phyloP scores from a whole-genome alignment of 164 flowering plant genomes.

The Aristolochia californica region DNA sequence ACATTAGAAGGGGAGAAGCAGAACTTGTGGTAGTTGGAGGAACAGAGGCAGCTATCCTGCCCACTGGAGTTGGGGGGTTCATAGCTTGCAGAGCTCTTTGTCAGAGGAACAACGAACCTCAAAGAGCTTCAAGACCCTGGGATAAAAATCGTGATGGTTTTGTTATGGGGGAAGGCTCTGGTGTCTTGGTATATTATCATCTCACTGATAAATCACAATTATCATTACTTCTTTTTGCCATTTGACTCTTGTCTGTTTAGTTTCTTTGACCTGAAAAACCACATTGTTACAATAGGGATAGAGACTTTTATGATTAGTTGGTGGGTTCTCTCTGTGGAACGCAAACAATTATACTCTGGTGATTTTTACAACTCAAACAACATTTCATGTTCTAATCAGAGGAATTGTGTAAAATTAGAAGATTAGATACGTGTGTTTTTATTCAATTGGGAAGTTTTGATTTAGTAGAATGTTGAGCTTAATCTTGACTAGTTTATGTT shows the following conservation, averaged over 20 bases:
- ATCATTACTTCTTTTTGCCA: neutral
- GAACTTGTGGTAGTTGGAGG: conserved; percentile 19
- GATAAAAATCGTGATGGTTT: conserved; percentile 34
- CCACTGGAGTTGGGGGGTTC: conserved; percentile 37
- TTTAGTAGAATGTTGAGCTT: neutral
- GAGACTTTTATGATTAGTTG: neutral
- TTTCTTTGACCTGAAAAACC: too few relatives aligned
- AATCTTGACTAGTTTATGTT: neutral
- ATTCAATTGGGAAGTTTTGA: neutral
- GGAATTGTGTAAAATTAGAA: neutral
- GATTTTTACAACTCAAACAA: neutral
- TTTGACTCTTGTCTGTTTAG: too few relatives aligned
- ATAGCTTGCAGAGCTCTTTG: conserved; percentile 73
- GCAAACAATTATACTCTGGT: neutral
- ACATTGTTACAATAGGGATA: neutral
- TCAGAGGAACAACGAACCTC: conserved; percentile 24
- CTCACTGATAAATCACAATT: neutral
- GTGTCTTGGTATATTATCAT: conserved; percentile 43
- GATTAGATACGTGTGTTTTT: neutral
- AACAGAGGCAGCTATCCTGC: conserved; percentile 14
- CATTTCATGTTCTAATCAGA: neutral
- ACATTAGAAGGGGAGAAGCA: conserved; percentile 29
- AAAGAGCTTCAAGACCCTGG: conserved; percentile 20
- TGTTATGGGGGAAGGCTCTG: conserved; percentile 75
- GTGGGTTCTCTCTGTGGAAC: neutral